Base-by-base conservation (phyloP, 306 rosid genomes). In the Trichosanthes truncata region DNA sequence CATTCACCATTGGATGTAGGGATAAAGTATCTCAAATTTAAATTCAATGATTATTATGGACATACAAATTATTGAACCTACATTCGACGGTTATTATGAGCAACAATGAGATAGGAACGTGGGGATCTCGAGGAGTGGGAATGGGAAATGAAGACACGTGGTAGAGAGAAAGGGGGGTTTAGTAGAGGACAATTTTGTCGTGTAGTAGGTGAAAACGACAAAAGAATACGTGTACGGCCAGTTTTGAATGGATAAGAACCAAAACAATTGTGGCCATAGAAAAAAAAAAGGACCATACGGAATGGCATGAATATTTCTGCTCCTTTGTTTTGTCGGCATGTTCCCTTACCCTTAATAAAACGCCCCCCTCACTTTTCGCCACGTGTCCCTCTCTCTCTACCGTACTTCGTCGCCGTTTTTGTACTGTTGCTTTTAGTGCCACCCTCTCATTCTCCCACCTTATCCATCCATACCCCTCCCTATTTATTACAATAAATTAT, bases 171-270 rank as follows among this genome's bases (percentile, higher is more conserved):
- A 35, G 31, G 15, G 9, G 6, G 38, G 78, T 40, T 25, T 26
- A 33, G 78, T 40, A 6, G n/a, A 33, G 66, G 84, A 35, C 76
- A 55, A 0, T 1, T 5, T 10, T 35, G 83, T 69, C 78, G 36
- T 53, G 71, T 36, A 18, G 60, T 2, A 63, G 2, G 5, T 46
- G 87, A 69, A 76, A 33, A 18, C 20, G 65, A 75, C 62, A 29
- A 79, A 80, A 43, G 40, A 46, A 80, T 80, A 81, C 85, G 91
- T 81, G 85, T 82, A 79, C 82, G 91, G 89, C 7, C 74, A 40
- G 31, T 17, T 20, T 40, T 3, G 1, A 40, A 40, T 10, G 74
- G 74, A 67, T 67, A 67, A 67, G 74, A 65, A 40, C 17, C 4
- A 35, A 1, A 4, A 2, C 12, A 63, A 63, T 17, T 1, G n/a